These are phyloP conservation scores for Sugiyamaella novakii DNA, from an alignment of 1,139 yeast species.

Conservation along the genomic window DNA sequence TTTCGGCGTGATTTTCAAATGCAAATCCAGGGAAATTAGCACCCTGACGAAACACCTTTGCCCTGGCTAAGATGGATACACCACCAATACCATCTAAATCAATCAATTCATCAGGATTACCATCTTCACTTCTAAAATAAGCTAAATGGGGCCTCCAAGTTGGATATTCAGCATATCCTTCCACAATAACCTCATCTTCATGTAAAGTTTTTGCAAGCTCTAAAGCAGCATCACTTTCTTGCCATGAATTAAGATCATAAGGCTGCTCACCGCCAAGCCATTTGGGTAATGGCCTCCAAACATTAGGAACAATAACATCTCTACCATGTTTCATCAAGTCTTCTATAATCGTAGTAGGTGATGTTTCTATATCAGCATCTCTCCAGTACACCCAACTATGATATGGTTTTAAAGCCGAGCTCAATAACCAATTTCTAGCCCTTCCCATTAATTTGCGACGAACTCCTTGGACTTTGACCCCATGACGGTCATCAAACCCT, in stretches of 20 bases:
- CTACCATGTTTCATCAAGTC: constrained; percentile 66
- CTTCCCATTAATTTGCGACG: constrained; percentile 72
- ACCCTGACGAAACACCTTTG: constrained; percentile 78
- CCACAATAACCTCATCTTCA: constrained; percentile 89
- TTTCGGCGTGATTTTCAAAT: constrained; percentile 88
- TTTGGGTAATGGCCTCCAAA: constrained; percentile 90
- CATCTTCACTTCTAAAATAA: constrained; percentile 80
- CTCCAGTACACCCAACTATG: constrained; percentile 81
- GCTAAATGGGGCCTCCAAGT: constrained; percentile 94
- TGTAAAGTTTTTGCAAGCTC: constrained; percentile 74
- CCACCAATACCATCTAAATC: constrained; percentile 92
- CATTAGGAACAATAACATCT: constrained; percentile 80
- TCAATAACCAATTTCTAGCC: constrained; percentile 69
- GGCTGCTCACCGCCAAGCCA: constrained; percentile 91
- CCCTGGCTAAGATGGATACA: constrained; percentile 79
- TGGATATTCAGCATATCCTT: constrained; percentile 88
- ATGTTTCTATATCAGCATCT: constrained; percentile 69
- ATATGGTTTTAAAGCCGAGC: constrained; percentile 64
- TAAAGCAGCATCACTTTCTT: constrained; percentile 79
- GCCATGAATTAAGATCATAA: constrained; percentile 89
- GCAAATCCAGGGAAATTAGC: constrained; percentile 90
- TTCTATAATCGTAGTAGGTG: constrained; percentile 61
- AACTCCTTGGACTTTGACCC: constrained; percentile 74
- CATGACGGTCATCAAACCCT: constrained; percentile 81
- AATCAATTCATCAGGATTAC: constrained; percentile 84